phyloP scores from a whole-genome alignment of 2,329 filamentous ascomycete species.

The Phyllosticta citrichinensis region DNA sequence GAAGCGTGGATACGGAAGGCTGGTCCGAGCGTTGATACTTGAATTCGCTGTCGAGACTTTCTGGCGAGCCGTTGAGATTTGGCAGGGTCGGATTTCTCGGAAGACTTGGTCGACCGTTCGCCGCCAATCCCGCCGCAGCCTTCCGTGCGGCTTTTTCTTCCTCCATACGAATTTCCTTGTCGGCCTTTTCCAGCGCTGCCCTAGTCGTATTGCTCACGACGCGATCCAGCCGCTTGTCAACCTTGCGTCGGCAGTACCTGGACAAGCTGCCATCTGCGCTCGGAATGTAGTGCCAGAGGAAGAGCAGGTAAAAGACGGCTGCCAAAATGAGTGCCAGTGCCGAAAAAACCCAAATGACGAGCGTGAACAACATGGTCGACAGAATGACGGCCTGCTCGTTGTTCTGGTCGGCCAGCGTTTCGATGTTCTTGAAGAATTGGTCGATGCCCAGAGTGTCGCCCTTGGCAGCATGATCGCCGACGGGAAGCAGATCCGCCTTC shows the following conservation, averaged over 20 bases:
- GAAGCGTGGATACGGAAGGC: conserved; percentile 25
- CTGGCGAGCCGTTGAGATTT: not conserved
- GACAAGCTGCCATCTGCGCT: conserved; percentile 67
- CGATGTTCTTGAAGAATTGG: conserved; percentile 77
- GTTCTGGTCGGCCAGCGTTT: conserved; percentile 60
- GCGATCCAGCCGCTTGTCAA: conserved; percentile 72
- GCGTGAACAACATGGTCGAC: conserved; percentile 83
- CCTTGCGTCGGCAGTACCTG: conserved; percentile 83
- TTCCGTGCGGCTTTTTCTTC: conserved; percentile 26
- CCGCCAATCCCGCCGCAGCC: conserved; percentile 27
- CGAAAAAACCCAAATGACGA: conserved; percentile 80
- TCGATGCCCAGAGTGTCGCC: conserved; percentile 54
- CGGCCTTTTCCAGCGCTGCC: conserved; percentile 74
- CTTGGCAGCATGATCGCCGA: conserved; percentile 39
- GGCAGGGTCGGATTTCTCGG: conserved; percentile 28
- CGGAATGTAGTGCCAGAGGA: conserved; percentile 88
- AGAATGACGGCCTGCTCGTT: conserved; percentile 73
- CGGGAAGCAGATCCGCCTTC: conserved; percentile 59
- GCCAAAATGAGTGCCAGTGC: conserved; percentile 64
- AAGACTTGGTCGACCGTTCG: conserved; percentile 28
- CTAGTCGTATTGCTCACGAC: conserved; percentile 84
- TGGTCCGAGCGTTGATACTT: conserved; percentile 18
- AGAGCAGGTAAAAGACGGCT: conserved; percentile 70
- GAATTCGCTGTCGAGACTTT: not conserved
- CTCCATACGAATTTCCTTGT: conserved; percentile 44